A percentile compares a stretch with the other conserved stretches of the same genome.
Evolutionary conservation across 768 basidiomycete genomes (phyloP).

Genomic region (Podaxis sp.): DNA sequence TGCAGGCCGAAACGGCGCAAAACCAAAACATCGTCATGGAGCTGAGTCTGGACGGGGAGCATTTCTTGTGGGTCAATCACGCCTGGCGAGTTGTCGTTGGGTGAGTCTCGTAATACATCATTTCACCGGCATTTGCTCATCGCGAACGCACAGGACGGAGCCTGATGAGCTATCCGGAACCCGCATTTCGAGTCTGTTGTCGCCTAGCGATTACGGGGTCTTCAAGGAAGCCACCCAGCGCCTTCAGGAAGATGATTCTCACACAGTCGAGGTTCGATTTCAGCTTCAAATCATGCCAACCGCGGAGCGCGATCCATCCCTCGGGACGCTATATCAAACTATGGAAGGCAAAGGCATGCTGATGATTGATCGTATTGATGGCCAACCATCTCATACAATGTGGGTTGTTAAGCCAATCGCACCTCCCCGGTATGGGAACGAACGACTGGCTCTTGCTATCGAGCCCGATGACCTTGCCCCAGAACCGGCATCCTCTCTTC

Average conservation of each 20-base stretch:
- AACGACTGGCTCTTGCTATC: conserved; percentile 58
- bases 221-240: conserved; percentile 86
- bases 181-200: conserved; percentile 79
- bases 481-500: conserved; percentile 39
- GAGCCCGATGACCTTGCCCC: conserved; percentile 47
- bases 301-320: conserved; percentile 52
- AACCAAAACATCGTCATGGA: conserved; percentile 97
- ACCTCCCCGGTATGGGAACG: conserved; percentile 65
- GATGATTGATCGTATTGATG: conserved; percentile 90
- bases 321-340: conserved; percentile 63
- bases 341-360: conserved; percentile 99
- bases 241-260: conserved; percentile 87
- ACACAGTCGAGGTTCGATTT: conserved; percentile 91
- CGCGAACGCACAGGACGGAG: conserved; percentile 56
- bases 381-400: conserved; percentile 92
- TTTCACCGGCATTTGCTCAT: background rate
- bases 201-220: conserved; percentile 74
- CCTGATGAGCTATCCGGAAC: conserved; percentile 75
- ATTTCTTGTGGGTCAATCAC: conserved; percentile 94
- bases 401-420: conserved; percentile 91
- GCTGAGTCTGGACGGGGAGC: conserved; percentile 89
- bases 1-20: conserved; percentile 93
- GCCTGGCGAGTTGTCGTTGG: conserved; percentile 92
- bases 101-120: conserved; percentile 40
- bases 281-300: conserved; percentile 75